Percentiles rank a stretch among this genome's conserved stretches.
Conservation (phyloP, 2,329 filamentous ascomycete species). For the Daldinia sp. region DNA sequence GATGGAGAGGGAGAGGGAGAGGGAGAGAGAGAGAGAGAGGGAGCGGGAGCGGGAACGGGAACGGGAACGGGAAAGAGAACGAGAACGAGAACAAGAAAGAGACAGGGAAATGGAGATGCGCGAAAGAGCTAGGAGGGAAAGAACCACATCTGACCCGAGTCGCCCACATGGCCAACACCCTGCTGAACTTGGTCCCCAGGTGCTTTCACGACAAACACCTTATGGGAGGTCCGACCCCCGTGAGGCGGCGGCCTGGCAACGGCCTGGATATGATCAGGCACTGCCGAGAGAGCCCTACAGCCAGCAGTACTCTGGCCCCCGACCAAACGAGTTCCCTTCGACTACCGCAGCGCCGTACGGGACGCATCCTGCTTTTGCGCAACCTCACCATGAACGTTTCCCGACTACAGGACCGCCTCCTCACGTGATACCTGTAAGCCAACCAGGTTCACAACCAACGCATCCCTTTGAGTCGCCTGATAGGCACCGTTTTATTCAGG, state of each 20-base stretch:
- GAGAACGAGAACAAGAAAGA: slow-evolving; percentile 55
- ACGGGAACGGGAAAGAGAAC: slow-evolving; percentile 54
- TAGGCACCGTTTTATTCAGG: slow-evolving; percentile 58
- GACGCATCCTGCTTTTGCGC: slow-evolving; percentile 54
- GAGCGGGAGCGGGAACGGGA: slow-evolving; percentile 50
- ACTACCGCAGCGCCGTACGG: slow-evolving; percentile 57
- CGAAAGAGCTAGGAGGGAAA: slow-evolving; percentile 55
- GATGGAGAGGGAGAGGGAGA: slow-evolving; percentile 40
- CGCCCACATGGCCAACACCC: slow-evolving; percentile 60
- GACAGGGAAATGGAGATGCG: slow-evolving; percentile 53
- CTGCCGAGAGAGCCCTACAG: slow-evolving; percentile 57
- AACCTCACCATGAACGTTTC: slow-evolving; percentile 56
- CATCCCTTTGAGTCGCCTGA: slow-evolving; percentile 65
- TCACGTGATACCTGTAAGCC: slow-evolving; percentile 49
- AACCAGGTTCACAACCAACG: slow-evolving; percentile 45
- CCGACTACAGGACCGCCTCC: slow-evolving; percentile 52
- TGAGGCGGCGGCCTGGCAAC: slow-evolving; percentile 53
- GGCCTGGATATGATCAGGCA: slow-evolving; percentile 57
- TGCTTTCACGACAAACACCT: slow-evolving; percentile 52
- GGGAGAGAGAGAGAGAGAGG: slow-evolving; percentile 57
- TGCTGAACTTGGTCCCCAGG: slow-evolving; percentile 60
- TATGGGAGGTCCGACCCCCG: slow-evolving; percentile 55
- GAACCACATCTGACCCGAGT: slow-evolving; percentile 64
- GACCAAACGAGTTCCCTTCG: slow-evolving; percentile 63
- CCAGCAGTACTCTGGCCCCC: slow-evolving; percentile 57